Conservation (phyloP, 1,139 yeast species). For the Kazachstania sp. region DNA sequence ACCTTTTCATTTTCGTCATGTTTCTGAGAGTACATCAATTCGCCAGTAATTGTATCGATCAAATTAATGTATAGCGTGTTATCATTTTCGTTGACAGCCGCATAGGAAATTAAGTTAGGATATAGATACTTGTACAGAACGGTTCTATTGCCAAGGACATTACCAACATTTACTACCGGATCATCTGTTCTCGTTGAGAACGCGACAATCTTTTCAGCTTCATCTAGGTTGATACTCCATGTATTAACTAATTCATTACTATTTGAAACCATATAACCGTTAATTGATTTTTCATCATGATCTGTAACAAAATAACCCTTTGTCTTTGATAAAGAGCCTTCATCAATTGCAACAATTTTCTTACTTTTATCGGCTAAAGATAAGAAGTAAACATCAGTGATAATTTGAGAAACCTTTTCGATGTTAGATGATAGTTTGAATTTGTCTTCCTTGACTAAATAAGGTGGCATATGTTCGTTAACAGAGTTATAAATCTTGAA, state of each 20-base stretch:
- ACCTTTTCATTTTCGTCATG: constrained; percentile 33
- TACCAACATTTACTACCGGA: constrained; percentile 57
- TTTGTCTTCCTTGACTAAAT: neutral
- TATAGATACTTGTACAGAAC: constrained; percentile 80
- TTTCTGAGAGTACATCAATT: constrained; percentile 42
- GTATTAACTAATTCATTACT: constrained; percentile 23
- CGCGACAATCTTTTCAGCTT: constrained; percentile 34
- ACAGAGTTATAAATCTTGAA: constrained; percentile 7
- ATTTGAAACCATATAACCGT: constrained; percentile 23
- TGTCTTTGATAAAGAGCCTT: neutral
- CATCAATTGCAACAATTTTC: constrained; percentile 1
- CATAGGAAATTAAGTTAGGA: constrained; percentile 55
- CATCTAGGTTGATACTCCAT: constrained; percentile 28
- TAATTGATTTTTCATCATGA: constrained; percentile 17
- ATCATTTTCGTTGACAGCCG: constrained; percentile 36
- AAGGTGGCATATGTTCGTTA: constrained; percentile 4
- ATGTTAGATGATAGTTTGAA: neutral
- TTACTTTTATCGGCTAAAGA: too few species aligned
- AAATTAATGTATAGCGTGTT: constrained; percentile 40
- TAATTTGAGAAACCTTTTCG: too few species aligned
- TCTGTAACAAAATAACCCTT: constrained; percentile 3
- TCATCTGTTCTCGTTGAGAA: constrained; percentile 35
- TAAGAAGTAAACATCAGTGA: too few species aligned
- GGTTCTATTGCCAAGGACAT: constrained; percentile 58
- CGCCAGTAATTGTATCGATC: constrained; percentile 65